Base-by-base conservation (phyloP, 306 rosid genomes). In the Glycyrrhiza uralensis region DNA sequence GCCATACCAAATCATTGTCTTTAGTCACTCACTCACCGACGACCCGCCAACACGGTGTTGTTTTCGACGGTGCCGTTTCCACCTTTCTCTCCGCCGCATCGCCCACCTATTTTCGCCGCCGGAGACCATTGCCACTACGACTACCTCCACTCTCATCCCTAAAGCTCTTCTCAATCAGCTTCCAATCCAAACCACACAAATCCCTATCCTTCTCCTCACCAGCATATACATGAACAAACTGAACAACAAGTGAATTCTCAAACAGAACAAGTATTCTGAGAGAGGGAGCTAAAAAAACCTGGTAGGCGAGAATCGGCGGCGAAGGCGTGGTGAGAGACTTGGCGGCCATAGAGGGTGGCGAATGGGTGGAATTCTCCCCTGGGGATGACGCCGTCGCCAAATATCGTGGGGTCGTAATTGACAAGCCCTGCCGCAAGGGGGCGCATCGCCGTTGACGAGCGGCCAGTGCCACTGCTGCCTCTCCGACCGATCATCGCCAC, bases 371-470 rank as follows among this genome's bases (percentile, higher is more conserved):
- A 91, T 84, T 95, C 96, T 4, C 97, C 97, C 4, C 82, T 77
- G 0, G 99, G 99, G 3, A 91, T 69, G 19, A 88, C 85, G 6
- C 97, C 99, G 2, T 95, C 97, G 0, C 99, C 99, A 11, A 96
- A 89, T 5, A 91, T 71, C 0, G 93, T 82, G 0, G 97, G 99
- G 2, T 97, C 99, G 18, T 95, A 95, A 35, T 92, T 96, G 2
- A 95, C 93, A 0, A 96, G 96, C 0, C 97, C 99, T 2, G 99
- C 97, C n/a, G n/a, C n/a, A n/a, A n/a, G n/a, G n/a, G n/a, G n/a
- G n/a, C n/a, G n/a, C n/a, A n/a, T n/a, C n/a, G n/a, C n/a, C n/a
- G n/a, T n/a, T n/a, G n/a, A n/a, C n/a, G n/a, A n/a, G n/a, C n/a
- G n/a, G n/a, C n/a, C n/a, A n/a, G n/a, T n/a, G n/a, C n/a, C n/a